Percentiles rank a stretch among this genome's conserved stretches.
Evolutionary conservation across 495 filamentous ascomycete species (phyloP).

Genomic region (Penicillium antarcticum): DNA sequence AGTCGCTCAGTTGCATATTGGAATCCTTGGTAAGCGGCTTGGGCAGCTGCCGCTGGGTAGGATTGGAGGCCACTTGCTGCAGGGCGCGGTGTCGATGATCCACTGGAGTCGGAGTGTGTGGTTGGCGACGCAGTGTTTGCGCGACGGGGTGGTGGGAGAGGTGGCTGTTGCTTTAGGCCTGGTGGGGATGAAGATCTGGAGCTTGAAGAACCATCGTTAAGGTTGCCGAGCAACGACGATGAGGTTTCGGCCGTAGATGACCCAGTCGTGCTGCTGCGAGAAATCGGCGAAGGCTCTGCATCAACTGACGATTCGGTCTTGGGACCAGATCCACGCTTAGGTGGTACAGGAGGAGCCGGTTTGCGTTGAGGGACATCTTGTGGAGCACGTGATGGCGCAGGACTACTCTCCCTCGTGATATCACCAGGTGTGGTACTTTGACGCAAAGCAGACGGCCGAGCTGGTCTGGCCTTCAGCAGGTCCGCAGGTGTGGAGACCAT

Average conservation of each 20-base stretch:
- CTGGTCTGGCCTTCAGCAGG: constrained; percentile 8
- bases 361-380: constrained; percentile 35
- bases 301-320: constrained; percentile 20
- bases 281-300: constrained; percentile 11
- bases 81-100: constrained; percentile 14
- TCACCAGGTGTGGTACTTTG: not conserved
- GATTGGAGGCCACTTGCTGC: constrained; percentile 20
- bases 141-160: constrained; percentile 37
- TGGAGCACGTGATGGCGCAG: constrained; percentile 1
- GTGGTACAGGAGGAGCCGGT: constrained; percentile 42
- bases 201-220: not conserved
- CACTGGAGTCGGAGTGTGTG: constrained; percentile 5
- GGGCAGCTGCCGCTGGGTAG: constrained; percentile 31
- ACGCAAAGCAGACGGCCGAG: not conserved
- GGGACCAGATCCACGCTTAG: constrained; percentile 28
- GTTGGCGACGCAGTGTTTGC: constrained; percentile 27
- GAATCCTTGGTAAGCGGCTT: constrained; percentile 27
- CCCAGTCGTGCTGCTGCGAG: constrained; percentile 11
- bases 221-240: not conserved
- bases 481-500: constrained; percentile 25
- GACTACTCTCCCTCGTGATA: not conserved
- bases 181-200: constrained; percentile 3
- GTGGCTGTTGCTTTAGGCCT: constrained; percentile 23
- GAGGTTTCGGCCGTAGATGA: constrained; percentile 1
- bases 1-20: constrained; percentile 36